These are phyloP conservation scores for Micractinium sp. DNA, from an alignment of 139 green algal genomes.

Conservation along the genomic window DNA sequence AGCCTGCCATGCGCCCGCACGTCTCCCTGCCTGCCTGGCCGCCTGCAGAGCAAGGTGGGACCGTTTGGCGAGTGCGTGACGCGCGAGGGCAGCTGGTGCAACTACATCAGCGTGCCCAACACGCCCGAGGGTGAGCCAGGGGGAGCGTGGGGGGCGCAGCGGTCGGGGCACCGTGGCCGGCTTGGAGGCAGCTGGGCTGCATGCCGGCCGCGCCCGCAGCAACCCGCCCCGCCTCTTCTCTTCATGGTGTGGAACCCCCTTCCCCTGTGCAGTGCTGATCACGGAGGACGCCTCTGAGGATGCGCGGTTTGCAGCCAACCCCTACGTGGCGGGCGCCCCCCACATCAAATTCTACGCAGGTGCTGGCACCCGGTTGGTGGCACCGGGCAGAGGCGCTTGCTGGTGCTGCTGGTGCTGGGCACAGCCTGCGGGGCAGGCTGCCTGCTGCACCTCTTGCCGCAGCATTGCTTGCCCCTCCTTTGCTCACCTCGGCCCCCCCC, in stretches of 20 bases:
- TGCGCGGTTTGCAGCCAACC: conserved; percentile 78
- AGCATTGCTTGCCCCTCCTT: too few species aligned
- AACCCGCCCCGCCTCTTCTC: not conserved
- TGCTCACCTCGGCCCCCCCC: too few species aligned
- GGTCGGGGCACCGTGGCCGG: not conserved
- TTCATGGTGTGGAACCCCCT: too few species aligned
- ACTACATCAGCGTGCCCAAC: conserved; percentile 38
- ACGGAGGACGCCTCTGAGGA: conserved; percentile 77
- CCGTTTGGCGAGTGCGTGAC: conserved; percentile 34
- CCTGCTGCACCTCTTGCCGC: too few species aligned
- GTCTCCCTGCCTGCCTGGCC: not conserved
- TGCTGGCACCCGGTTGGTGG: too few species aligned
- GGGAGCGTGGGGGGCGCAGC: not conserved
- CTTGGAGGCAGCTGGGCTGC: not conserved
- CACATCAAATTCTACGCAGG: conserved; percentile 92
- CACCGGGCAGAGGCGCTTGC: not conserved
- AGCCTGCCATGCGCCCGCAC: too few species aligned
- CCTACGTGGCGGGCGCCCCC: conserved; percentile 68
- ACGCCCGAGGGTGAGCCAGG: conserved; percentile 27
- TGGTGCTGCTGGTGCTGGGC: not conserved
- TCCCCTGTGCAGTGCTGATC: conserved; percentile 65
- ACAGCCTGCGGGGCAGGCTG: too few species aligned
- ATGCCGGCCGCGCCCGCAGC: not conserved
- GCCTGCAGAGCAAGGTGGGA: conserved; percentile 36
- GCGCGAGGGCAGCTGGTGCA: conserved; percentile 39